phyloP scores from a whole-genome alignment of 345 rosid species.

The Sonneratia caseolaris region DNA sequence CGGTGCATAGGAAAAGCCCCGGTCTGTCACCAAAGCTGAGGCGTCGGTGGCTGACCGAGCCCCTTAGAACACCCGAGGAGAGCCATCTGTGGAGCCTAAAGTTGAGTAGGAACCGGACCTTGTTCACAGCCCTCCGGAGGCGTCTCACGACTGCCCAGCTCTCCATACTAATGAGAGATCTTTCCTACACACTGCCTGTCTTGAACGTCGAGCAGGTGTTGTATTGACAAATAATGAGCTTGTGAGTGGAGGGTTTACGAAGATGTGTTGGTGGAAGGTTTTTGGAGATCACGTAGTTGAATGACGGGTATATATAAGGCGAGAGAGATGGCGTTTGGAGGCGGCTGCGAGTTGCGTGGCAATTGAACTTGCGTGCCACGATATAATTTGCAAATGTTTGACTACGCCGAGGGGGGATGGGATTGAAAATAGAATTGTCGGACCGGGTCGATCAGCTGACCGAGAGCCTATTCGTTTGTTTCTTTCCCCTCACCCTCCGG shows the following conservation, averaged over 20 bases:
- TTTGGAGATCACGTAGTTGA: neutral
- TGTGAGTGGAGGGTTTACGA: neutral
- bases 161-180: slow-evolving; percentile 1
- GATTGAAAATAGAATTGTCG: neutral
- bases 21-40: slow-evolving; percentile 58
- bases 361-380: neutral
- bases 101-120: slow-evolving; percentile 45
- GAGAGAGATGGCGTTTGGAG: neutral
- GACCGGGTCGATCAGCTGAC: neutral
- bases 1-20: slow-evolving; percentile 37
- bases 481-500: no score
- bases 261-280: neutral
- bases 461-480: neutral
- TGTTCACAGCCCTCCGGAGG: slow-evolving; percentile 56
- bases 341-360: neutral
- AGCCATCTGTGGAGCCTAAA: slow-evolving; percentile 43
- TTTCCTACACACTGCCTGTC: neutral
- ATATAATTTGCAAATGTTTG: neutral
- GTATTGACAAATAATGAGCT: neutral
- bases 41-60: slow-evolving; percentile 10
- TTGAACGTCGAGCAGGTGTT: neutral
- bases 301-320: neutral
- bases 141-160: slow-evolving; percentile 37
- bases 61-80: slow-evolving; percentile 20
- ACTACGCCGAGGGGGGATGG: neutral